These are phyloP conservation scores for Termitomyces heimii DNA, from an alignment of 768 basidiomycete genomes.

Conservation along the genomic window DNA sequence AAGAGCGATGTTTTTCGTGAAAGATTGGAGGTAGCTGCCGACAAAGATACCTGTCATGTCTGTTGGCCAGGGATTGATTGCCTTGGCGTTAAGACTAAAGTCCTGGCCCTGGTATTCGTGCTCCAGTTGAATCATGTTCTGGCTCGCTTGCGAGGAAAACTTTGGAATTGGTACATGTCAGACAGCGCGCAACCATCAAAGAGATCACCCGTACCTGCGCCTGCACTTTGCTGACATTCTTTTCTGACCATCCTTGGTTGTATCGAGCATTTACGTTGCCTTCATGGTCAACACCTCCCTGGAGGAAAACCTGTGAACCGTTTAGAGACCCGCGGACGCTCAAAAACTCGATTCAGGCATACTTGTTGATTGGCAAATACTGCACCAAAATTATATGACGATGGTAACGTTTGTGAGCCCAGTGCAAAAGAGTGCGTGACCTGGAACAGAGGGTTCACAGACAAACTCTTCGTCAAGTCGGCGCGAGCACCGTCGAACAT, in stretches of 20 bases:
- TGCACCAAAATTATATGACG: slow-evolving; percentile 93
- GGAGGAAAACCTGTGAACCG: slow-evolving; percentile 67
- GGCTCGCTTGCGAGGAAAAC: slow-evolving; percentile 72
- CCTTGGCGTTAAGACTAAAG: slow-evolving; percentile 80
- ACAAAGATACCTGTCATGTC: slow-evolving; percentile 91
- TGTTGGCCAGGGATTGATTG: slow-evolving; percentile 84
- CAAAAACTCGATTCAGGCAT: slow-evolving; percentile 11
- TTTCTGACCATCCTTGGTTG: slow-evolving; percentile 83
- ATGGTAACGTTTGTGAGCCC: slow-evolving; percentile 76
- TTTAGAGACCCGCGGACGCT: slow-evolving; percentile 17
- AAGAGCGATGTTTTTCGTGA: slow-evolving; percentile 85
- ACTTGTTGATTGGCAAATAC: slow-evolving; percentile 86
- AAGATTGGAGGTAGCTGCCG: slow-evolving; percentile 86
- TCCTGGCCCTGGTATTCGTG: slow-evolving; percentile 91
- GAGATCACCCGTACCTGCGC: slow-evolving; percentile 59
- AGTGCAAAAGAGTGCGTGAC: slow-evolving; percentile 94
- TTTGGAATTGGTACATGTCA: slow-evolving; percentile 24
- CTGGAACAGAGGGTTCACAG: slow-evolving; percentile 94
- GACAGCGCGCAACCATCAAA: background rate
- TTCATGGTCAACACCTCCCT: slow-evolving; percentile 92
- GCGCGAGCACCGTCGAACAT: slow-evolving; percentile 97
- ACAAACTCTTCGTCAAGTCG: slow-evolving; percentile 90
- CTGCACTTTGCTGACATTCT: slow-evolving; percentile 79
- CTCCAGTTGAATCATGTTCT: slow-evolving; percentile 90
- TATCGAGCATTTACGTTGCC: slow-evolving; percentile 84